Evolutionary conservation across 495 filamentous ascomycete genomes (phyloP), one percentile per base, ranked within the genome.

Genomic region (Talaromyces ruber): DNA sequence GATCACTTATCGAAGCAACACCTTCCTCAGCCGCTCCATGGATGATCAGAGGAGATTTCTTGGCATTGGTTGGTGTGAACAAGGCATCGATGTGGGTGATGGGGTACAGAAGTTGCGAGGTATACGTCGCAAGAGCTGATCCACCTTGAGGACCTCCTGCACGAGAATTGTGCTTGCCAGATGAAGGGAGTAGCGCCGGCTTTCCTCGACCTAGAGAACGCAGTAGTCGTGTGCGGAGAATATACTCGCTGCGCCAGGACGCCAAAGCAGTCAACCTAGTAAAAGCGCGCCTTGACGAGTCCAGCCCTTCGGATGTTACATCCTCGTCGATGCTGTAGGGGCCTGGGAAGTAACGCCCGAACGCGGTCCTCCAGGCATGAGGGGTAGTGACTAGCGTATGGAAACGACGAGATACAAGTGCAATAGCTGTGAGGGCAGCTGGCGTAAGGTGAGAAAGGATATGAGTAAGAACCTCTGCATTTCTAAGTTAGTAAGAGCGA

Each of bases 221-320:
- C 45, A 97, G 78, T 62, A 96, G 79, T 51, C 88, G 84, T n/a
- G 91, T 97, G 25, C 93, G 81, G 29, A 94, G 71, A 45, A 96
- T 88, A 68, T 96, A 97, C 69, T 97, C 93, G 70, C 90, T 95
- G 30, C 92, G 84, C 93, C 93, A 97, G 1, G 92, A 92, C 21
- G 90, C 87, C 50, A 90, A 76, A 12, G 85, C 81, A 29, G 89
- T 93, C 43, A 97, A 79, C 58, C 91, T 82, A 7, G 91, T 83
- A 66, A 97, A 97, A 61, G 82, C 79, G 18, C 91, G 87, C 65
- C 82, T 84, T 66, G 93, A 88, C 6, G 81, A 81, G 50, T 83
- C 81, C 25, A 87, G 66, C 25, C 69, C 72, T 30, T 88, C 83
- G 21, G 28, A 24, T 24, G 28, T 30, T 4, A 29, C 22, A 18